phyloP scores from a whole-genome alignment of 2,329 filamentous ascomycete species.

The Orbilia javanica region DNA sequence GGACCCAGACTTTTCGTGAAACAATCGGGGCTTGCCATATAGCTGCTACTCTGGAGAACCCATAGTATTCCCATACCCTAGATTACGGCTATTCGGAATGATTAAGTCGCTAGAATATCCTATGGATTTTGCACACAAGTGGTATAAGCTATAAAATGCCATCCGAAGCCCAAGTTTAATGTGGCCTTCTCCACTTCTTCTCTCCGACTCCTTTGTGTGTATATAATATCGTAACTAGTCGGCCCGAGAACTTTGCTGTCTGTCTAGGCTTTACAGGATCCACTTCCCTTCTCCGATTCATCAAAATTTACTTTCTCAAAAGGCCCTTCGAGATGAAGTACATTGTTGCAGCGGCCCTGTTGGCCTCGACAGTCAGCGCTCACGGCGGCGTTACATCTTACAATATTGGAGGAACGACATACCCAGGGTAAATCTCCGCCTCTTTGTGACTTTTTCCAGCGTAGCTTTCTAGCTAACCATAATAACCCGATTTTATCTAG shows the following conservation, averaged over 20 bases:
- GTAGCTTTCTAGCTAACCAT: neutral
- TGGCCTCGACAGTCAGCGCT: slow-evolving; percentile 55
- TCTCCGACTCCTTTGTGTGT: slow-evolving; percentile 10
- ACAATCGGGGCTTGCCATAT: slow-evolving; percentile 34
- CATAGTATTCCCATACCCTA: neutral
- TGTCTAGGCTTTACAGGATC: slow-evolving; percentile 2
- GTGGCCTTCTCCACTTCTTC: slow-evolving; percentile 21
- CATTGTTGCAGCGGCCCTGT: slow-evolving; percentile 39
- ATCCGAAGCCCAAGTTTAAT: neutral
- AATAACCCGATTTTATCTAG: neutral
- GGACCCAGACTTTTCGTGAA: slow-evolving; percentile 34
- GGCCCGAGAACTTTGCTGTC: neutral
- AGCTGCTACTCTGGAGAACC: neutral
- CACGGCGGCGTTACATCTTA: slow-evolving; percentile 55
- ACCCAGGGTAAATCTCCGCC: slow-evolving; percentile 22
- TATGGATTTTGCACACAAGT: neutral
- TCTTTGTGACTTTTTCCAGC: neutral
- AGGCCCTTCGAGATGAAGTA: slow-evolving; percentile 45
- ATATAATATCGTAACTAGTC: neutral
- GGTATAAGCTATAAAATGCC: slow-evolving; percentile 41
- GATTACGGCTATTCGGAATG: slow-evolving; percentile 28
- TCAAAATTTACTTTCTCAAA: neutral
- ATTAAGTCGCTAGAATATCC: slow-evolving; percentile 40
- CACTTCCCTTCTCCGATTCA: slow-evolving; percentile 5
- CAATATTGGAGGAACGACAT: slow-evolving; percentile 28